Conservation (phyloP, 2,329 filamentous ascomycete species). For the Cadophora sp. region DNA sequence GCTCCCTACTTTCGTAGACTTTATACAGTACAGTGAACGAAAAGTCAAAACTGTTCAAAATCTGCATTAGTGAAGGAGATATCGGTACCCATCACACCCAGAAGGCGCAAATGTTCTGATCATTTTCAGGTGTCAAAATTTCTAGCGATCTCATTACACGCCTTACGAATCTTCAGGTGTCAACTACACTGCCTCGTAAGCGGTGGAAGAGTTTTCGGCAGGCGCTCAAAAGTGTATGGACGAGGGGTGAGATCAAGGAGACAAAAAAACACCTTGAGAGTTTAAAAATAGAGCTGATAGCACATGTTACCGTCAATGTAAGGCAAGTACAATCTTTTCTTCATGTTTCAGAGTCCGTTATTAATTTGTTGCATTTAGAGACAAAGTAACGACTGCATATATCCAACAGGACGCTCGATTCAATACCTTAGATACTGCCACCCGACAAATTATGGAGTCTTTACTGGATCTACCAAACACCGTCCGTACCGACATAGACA, state of each 20-base stretch:
- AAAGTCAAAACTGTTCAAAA: neutral
- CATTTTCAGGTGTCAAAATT: neutral
- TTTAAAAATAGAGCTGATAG: neutral
- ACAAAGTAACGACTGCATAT: neutral
- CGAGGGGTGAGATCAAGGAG: neutral
- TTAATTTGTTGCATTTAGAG: neutral
- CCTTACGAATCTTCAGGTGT: neutral
- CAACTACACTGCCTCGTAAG: neutral
- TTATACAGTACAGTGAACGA: neutral
- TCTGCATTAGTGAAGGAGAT: no score
- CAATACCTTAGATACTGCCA: neutral
- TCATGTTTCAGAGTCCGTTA: neutral
- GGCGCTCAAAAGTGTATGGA: conserved; percentile 2
- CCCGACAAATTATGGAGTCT: neutral
- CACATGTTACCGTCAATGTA: neutral
- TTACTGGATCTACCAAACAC: neutral
- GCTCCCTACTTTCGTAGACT: neutral
- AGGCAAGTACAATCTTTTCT: neutral
- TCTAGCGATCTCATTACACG: neutral
- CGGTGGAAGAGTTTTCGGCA: conserved; percentile 15
- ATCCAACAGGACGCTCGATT: neutral
- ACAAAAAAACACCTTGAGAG: neutral
- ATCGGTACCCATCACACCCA: neutral
- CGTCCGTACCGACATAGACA: neutral
- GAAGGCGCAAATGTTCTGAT: neutral